Percentiles rank a stretch among this genome's conserved stretches.
Evolutionary conservation across 208 protist genomes (phyloP).

Genomic region (Leptomonas seymouri): DNA sequence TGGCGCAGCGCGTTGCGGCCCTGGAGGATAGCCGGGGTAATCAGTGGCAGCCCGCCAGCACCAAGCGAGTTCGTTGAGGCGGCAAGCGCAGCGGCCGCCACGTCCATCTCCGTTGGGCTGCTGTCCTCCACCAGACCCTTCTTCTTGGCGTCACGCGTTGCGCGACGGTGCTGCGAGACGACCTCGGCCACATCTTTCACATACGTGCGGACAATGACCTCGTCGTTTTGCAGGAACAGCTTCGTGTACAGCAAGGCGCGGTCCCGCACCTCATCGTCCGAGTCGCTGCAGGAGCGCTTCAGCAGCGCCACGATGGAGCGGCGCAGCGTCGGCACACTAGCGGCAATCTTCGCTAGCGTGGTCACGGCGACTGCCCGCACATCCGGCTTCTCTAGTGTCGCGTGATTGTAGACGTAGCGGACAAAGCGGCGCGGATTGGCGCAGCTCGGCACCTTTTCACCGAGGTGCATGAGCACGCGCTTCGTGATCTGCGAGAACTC

Average conservation of each 20-base stretch:
- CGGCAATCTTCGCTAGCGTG: constrained; percentile 98
- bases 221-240: constrained; percentile 85
- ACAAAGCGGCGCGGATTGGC: constrained; percentile 90
- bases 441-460: constrained; percentile 93
- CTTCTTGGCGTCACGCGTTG: constrained; percentile 14
- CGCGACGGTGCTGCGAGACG: constrained; percentile 45
- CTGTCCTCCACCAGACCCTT: not conserved
- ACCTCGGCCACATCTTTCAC: constrained; percentile 74
- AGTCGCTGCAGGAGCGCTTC: constrained; percentile 92
- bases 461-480: constrained; percentile 96
- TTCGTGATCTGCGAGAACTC: constrained; percentile 96
- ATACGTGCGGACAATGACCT: constrained; percentile 57
- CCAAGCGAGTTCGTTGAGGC: constrained; percentile 8
- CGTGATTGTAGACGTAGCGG: constrained; percentile 98
- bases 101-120: constrained; percentile 11
- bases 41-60: not conserved
- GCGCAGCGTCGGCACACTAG: constrained; percentile 84
- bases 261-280: constrained; percentile 99
- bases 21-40: constrained; percentile 47
- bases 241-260: constrained; percentile 94
- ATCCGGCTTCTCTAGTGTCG: constrained; percentile 92
- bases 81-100: constrained; percentile 21
- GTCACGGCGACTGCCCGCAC: constrained; percentile 96
- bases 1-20: constrained; percentile 68
- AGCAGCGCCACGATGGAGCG: constrained; percentile 91